Evolutionary conservation across 225 moss, liverwort and hornwort species (phyloP), one percentile per base, ranked within the genome.

Genomic region (Ulota crispa): DNA sequence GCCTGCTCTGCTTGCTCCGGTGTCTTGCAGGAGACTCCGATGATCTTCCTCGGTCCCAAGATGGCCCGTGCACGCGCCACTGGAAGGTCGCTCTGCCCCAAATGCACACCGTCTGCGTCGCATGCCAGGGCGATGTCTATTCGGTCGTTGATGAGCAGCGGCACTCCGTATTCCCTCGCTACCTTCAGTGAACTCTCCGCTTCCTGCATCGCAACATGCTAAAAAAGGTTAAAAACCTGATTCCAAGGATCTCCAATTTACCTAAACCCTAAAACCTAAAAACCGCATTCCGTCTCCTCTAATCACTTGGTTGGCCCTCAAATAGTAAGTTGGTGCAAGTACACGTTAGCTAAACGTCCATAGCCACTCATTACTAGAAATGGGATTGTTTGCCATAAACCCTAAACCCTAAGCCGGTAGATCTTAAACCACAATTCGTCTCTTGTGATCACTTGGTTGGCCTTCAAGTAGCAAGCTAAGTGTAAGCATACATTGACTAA

Each of bases 21-120:
- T 8, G 96, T 99, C 82, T 99, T 99, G 68, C 99, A 99, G 1
- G 99, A 99, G 7, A 96, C 92, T 21, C 99, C 99, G 9, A 96
- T 96, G 20, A 99, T 96, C 65, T 96, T 99, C 70, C 80, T 76
- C 20, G 92, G 88, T 2, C 99, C 96, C 14, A 99, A 83, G 68
- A 99, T 87, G 18, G 96, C 90, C 11, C 95, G 91, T 5, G 94
- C 96, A 16, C 83, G 85, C n/a, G 90, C 85, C 0, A 94, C 90
- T 0, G 96, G 91, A 10, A 96, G 81, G 78, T 99, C 98, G 42
- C 85, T 88, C 78, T 99, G 96, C 11, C 96, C 98, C 57, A 99
- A 85, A 68, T 99, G 96, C 73, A 99, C 96, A 45, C 98, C 96
- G 77, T 96, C 98, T n/a, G 98, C 98, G 54, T 92, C 90, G 73